phyloP scores from a whole-genome alignment of 805 yeast genomes.

The Ogataea saltuana region DNA sequence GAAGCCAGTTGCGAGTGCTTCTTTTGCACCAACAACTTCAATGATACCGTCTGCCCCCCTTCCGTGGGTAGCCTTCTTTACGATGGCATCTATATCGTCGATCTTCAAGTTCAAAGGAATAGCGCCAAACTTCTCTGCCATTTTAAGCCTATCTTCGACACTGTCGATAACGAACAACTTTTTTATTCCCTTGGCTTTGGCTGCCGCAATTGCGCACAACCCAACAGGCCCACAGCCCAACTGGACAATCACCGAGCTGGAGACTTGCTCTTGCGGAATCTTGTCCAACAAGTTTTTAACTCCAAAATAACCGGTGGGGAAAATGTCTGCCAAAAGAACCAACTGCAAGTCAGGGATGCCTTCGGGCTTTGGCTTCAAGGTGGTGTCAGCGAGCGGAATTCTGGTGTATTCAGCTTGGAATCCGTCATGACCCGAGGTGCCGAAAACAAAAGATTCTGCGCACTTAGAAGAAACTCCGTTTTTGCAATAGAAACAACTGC shows the following conservation, averaged over 20 bases:
- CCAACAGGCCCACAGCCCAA: constrained; percentile 66
- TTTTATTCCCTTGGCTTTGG: constrained; percentile 45
- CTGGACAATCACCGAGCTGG: constrained; percentile 43
- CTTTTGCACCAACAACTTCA: constrained; percentile 58
- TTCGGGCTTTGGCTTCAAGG: constrained; percentile 47
- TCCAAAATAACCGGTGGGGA: constrained; percentile 58
- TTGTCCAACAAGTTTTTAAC: constrained; percentile 35
- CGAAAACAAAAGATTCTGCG: constrained; percentile 47
- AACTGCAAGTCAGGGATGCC: constrained; percentile 45
- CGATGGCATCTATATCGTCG: constrained; percentile 38
- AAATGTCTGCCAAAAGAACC: constrained; percentile 62
- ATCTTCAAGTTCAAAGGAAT: constrained; percentile 46
- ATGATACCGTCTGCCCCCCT: constrained; percentile 61
- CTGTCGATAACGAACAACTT: constrained; percentile 50
- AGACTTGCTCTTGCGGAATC: constrained; percentile 14
- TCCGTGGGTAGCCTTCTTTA: constrained; percentile 41
- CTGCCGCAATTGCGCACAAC: constrained; percentile 49
- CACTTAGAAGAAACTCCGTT: constrained; percentile 51
- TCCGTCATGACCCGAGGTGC: constrained; percentile 56
- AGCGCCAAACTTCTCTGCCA: constrained; percentile 46
- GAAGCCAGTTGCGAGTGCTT: constrained; percentile 52
- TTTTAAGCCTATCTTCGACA: constrained; percentile 46
- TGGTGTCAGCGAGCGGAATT: constrained; percentile 57
- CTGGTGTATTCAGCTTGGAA: constrained; percentile 64
- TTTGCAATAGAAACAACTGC: constrained; percentile 57